phyloP scores from a whole-genome alignment of 495 filamentous ascomycete species.

The Annulohypoxylon moriforme region DNA sequence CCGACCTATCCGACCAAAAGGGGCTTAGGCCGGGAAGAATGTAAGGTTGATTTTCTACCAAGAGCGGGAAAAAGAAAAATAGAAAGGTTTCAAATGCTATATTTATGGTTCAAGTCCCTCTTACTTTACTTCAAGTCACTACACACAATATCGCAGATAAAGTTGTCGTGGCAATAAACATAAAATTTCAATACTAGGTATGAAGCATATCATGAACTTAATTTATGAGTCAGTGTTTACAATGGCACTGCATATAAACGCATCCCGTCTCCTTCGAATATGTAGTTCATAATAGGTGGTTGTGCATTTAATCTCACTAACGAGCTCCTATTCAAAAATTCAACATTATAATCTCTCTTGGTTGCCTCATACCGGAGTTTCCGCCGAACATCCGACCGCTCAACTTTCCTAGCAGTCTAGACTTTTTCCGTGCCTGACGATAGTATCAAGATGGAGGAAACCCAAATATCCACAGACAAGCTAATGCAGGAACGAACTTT shows the following conservation, averaged over 20 bases:
- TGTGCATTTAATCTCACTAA: neutral
- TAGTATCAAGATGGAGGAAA: neutral
- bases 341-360: neutral
- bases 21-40: neutral
- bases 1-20: constrained; percentile 15
- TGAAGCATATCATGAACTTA: neutral
- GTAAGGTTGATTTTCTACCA: neutral
- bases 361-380: neutral
- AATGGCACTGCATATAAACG: neutral
- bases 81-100: neutral
- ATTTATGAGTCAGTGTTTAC: neutral
- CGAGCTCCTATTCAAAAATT: neutral
- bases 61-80: neutral
- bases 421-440: neutral
- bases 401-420: neutral
- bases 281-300: neutral
- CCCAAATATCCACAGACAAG: neutral
- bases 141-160: neutral
- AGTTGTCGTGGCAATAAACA: neutral
- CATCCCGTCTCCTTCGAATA: neutral
- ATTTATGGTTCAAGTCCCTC: neutral
- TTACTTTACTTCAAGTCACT: neutral
- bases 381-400: neutral
- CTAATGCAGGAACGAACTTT: neutral
- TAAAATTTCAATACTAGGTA: neutral